A percentile compares a stretch with the other conserved stretches of the same genome.
Evolutionary conservation across 306 rosid genomes (phyloP).

Genomic region (Geum urbanum): DNA sequence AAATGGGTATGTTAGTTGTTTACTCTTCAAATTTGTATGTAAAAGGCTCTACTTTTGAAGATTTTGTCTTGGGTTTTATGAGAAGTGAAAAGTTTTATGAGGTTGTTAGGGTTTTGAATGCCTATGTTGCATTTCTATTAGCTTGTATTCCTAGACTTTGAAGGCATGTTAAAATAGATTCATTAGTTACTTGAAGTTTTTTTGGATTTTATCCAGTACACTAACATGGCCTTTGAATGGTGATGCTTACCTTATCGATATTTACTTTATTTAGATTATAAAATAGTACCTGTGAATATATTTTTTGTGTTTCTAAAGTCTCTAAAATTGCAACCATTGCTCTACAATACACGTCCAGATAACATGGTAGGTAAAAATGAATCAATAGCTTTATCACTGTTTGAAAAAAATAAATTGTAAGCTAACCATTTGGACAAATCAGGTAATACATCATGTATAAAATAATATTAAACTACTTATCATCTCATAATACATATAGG

Average conservation of each 20-base stretch:
- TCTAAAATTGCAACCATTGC: too few relatives aligned
- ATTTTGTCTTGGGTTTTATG: neutral
- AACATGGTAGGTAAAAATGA: too few relatives aligned
- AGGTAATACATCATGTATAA: neutral
- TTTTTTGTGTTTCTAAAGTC: too few relatives aligned
- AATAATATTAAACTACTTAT: neutral
- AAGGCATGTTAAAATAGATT: neutral
- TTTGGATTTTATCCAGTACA: too few relatives aligned
- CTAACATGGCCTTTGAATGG: neutral
- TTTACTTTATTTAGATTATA: neutral
- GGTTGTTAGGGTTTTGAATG: neutral
- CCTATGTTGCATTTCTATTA: neutral
- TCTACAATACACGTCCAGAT: too few relatives aligned
- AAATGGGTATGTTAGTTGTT: conserved; percentile 20
- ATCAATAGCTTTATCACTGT: too few relatives aligned
- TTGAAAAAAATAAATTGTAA: too few relatives aligned
- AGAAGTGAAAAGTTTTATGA: neutral
- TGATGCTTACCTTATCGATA: neutral
- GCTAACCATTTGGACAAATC: too few relatives aligned
- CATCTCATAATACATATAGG: conserved; percentile 15
- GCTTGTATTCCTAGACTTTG: neutral
- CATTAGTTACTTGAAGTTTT: neutral
- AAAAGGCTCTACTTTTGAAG: neutral
- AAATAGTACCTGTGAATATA: too few relatives aligned
- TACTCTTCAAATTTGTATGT: neutral